A percentile compares a stretch with the other conserved stretches of the same genome.
Evolutionary conservation across 768 basidiomycete genomes (phyloP).

Genomic region (Solioccasus polychromus): DNA sequence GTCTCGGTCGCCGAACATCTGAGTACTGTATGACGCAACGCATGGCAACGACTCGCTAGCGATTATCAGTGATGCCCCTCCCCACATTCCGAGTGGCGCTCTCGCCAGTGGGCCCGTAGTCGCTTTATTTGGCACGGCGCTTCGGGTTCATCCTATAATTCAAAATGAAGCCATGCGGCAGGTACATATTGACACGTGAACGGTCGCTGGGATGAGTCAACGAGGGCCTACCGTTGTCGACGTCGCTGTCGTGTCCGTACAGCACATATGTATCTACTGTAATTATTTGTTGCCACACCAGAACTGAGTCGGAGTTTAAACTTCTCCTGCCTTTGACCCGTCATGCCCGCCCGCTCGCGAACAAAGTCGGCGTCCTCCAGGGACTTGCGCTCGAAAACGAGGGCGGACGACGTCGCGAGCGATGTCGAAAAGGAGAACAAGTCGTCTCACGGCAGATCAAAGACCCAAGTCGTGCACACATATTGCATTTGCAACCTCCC

Average conservation of each 20-base stretch:
- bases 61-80: not conserved
- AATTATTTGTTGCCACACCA: slow-evolving; percentile 25
- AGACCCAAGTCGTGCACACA: slow-evolving; percentile 20
- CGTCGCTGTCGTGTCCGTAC: too few species aligned
- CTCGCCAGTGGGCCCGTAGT: slow-evolving; percentile 1
- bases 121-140: slow-evolving; percentile 13
- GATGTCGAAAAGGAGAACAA: slow-evolving; percentile 34
- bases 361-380: slow-evolving; percentile 35
- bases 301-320: slow-evolving; percentile 31
- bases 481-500: slow-evolving; percentile 62
- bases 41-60: not conserved
- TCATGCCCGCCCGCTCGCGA: slow-evolving; percentile 48
- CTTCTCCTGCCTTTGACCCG: slow-evolving; percentile 25
- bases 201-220: too few species aligned
- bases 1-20: slow-evolving; percentile 8
- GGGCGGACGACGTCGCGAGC: slow-evolving; percentile 18
- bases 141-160: slow-evolving; percentile 12
- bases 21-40: not conserved
- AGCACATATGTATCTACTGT: too few species aligned
- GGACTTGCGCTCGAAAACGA: slow-evolving; percentile 5
- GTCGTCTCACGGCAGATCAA: slow-evolving; percentile 22
- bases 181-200: slow-evolving; percentile 10
- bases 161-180: slow-evolving; percentile 15
- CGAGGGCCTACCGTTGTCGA: slow-evolving; percentile 2
- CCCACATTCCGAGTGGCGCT: slow-evolving; percentile 1